Evolutionary conservation across 169 alveolate species (phyloP), one percentile per base, ranked within the genome.

Genomic region (Plasmodium cynomolgi): DNA sequence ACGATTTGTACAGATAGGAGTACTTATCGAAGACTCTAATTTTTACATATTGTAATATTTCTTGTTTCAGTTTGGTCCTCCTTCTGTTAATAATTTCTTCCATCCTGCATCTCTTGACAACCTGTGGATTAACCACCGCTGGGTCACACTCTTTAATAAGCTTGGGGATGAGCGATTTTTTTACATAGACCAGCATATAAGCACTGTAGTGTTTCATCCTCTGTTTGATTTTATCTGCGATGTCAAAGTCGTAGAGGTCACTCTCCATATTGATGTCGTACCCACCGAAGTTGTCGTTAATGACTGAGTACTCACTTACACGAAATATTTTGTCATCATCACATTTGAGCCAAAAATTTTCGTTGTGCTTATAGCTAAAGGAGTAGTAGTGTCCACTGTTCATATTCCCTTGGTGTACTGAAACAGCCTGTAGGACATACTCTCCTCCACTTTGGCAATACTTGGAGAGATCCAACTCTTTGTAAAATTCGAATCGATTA

Each of bases 381-480:
- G 99, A 98, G 92, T 97, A 98, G 95, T 99, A 99, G 96, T 99
- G 99, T 1, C 99, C 99, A 84, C 99, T 97, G 85, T 97, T 97
- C 31, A 98, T 98, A 73, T 96, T 98, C 1, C 99, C 99, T 84
- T 98, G 99, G 95, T 99, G 99, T 26, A 99, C 99, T 6, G 99
- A 97, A 20, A 99, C 99, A 5, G 99, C 97, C 95, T 98, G 99
- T 81, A 98, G 94, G 54, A 97, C 94, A 93, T 98, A 98, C 50
- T 93, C 85, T 77, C 98, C 84, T 50, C 81, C 95, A 88, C 54
- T 96, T 77, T 92, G 33, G 62, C 96, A 81, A 47, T 93, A 96
- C 11, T 95, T 92, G 5, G 97, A 83, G 29, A 99, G 94, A 85
- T 98, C 99, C 37, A 99, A 95, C 77, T 96, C 98, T 82, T 98